Base-by-base conservation (phyloP, 1,139 yeast genomes). In the Williopsis jadinii region DNA sequence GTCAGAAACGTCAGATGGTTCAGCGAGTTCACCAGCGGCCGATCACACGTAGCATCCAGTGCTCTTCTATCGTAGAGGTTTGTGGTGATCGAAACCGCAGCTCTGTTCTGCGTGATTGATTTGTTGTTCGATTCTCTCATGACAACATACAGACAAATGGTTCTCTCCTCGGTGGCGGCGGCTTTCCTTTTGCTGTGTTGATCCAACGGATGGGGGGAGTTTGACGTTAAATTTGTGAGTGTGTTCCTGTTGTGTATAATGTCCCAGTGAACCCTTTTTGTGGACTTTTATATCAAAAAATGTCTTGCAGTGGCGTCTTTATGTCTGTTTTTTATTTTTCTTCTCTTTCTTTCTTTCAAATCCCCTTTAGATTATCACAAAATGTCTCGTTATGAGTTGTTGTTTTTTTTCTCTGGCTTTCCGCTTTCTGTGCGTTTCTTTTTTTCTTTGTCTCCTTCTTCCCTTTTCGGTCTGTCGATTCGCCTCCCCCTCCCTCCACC, bases 51-150 rank as follows among this genome's bases (percentile, higher is more conserved):
- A 46, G 90, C 86, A 60, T 92, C 98, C 44, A 92, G 70, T 0
- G 97, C 97, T 41, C 97, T 67, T 49, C 97, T 67, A 63, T 92
- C 97, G 59, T 92, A 92, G 33, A 90, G 75, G 31, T 90, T 80
- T 28, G 95, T 77, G 10, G 96, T 84, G 47, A 92, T 88, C 30
- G 92, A 81, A 34, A 90, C 86, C 14, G 96, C 88, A 6, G 98
- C 97, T 60, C 84, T 75, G 66, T 92, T 92, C 48, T 79, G 73
- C 40, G 81, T 66, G 43, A 87, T 76, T 28, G 90, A 81, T 59
- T 85, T 78, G 64, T 83, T 85, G 65, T 88, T 88, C 40, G 95
- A 80, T 58, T 88, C 95, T 66, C 97, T 81, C 98, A 92, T 47
- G 28, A n/a, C 24, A 19, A 6, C 24, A 19, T 19, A 19, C 24